Percentiles rank a stretch among this genome's conserved stretches.
These are phyloP conservation scores for Aspergillus amoenus DNA, from an alignment of 2,329 filamentous ascomycete species.

Conservation along the genomic window DNA sequence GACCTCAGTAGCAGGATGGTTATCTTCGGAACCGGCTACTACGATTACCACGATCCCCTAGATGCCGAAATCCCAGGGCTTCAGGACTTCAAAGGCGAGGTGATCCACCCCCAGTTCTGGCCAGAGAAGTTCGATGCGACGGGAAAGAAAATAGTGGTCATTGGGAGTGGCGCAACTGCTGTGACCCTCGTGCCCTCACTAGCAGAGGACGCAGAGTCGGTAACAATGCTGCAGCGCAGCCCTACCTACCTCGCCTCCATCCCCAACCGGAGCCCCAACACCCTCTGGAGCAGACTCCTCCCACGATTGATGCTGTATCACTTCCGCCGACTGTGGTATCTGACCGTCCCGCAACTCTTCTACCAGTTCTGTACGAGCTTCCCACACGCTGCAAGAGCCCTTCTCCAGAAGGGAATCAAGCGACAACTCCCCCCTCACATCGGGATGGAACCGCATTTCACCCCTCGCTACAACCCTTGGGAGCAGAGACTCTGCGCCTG, in stretches of 20 bases:
- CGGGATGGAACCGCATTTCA: slow-evolving; percentile 60
- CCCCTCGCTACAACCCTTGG: slow-evolving; percentile 62
- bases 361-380: slow-evolving; percentile 54
- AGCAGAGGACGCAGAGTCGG: slow-evolving; percentile 59
- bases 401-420: slow-evolving; percentile 47
- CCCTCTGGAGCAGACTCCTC: neutral
- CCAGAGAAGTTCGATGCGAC: slow-evolving; percentile 62
- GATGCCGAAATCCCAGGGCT: slow-evolving; percentile 62
- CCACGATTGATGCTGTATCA: neutral
- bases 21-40: slow-evolving; percentile 66
- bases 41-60: slow-evolving; percentile 64
- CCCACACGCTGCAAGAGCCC: slow-evolving; percentile 46
- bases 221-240: slow-evolving; percentile 76
- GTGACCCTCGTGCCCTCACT: slow-evolving; percentile 70
- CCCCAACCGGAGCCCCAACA: slow-evolving; percentile 24
- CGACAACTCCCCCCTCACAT: slow-evolving; percentile 53
- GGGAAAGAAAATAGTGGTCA: slow-evolving; percentile 65
- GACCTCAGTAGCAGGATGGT: slow-evolving; percentile 44
- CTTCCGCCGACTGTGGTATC: neutral
- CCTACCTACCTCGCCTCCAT: slow-evolving; percentile 64
- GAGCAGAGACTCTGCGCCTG: slow-evolving; percentile 71
- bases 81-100: slow-evolving; percentile 58
- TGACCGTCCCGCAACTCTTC: slow-evolving; percentile 5
- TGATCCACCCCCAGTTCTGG: slow-evolving; percentile 72
- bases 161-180: slow-evolving; percentile 74